These are phyloP conservation scores for Fusarium praegraminearum DNA, from an alignment of 2,329 filamentous ascomycete genomes.

Conservation along the genomic window DNA sequence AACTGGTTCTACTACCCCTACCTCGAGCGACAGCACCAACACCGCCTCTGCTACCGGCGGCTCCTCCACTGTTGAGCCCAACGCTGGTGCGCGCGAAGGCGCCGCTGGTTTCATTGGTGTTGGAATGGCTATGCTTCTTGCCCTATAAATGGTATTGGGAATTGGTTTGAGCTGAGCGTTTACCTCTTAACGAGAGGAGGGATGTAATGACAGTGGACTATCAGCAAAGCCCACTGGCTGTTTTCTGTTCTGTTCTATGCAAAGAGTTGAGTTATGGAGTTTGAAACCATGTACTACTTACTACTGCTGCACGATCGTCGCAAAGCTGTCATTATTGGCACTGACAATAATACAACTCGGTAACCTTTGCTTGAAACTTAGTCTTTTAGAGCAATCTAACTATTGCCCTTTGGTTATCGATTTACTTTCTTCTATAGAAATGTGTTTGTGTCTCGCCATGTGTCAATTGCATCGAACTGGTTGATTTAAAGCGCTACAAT, in stretches of 20 bases:
- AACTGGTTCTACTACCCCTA: constrained; percentile 15
- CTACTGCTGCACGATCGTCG: constrained; percentile 23
- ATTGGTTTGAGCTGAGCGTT: neutral
- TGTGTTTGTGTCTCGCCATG: neutral
- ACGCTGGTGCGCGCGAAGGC: constrained; percentile 27
- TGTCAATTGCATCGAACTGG: neutral
- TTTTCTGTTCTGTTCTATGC: constrained; percentile 22
- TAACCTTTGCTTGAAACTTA: neutral
- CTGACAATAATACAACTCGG: neutral
- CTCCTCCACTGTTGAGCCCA: constrained; percentile 1
- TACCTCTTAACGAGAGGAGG: constrained; percentile 11
- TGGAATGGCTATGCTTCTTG: constrained; percentile 47
- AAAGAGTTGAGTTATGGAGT: constrained; percentile 26
- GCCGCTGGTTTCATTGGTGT: constrained; percentile 46
- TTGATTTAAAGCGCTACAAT: neutral
- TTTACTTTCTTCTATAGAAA: neutral
- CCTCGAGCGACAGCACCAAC: constrained; percentile 20
- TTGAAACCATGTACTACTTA: constrained; percentile 27
- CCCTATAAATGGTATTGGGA: constrained; percentile 40
- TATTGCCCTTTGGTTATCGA: neutral
- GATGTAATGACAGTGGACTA: constrained; percentile 2
- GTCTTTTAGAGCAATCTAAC: neutral
- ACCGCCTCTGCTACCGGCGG: constrained; percentile 5
- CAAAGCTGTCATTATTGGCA: constrained; percentile 14
- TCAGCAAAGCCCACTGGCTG: neutral